Evolutionary conservation across 371 early-diverging fungal genomes (phyloP).

Genomic region (Cokeromyces recurvatus): DNA sequence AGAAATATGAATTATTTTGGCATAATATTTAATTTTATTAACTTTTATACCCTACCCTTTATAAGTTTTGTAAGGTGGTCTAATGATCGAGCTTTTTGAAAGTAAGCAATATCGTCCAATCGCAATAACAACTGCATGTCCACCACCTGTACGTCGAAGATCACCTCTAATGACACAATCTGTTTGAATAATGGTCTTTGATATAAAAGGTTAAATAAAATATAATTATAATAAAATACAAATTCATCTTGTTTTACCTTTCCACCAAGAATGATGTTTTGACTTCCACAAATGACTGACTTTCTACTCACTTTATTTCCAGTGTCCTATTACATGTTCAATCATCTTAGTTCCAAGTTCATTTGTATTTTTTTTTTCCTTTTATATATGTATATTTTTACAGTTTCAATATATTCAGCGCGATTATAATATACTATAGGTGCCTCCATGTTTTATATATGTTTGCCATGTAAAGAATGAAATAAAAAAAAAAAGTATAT

Average conservation of each 20-base stretch:
- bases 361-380: background rate
- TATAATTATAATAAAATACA: too few relatives aligned
- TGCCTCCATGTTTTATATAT: slow-evolving; percentile 59
- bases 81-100: slow-evolving; percentile 70
- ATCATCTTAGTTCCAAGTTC: too few relatives aligned
- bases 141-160: slow-evolving; percentile 81
- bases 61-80: slow-evolving; percentile 94
- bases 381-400: slow-evolving; percentile 18
- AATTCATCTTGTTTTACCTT: slow-evolving; percentile 59
- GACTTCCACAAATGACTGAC: slow-evolving; percentile 87
- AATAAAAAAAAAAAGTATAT: slow-evolving; percentile 1
- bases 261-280: slow-evolving; percentile 94
- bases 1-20: too few relatives aligned
- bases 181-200: slow-evolving; percentile 86
- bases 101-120: slow-evolving; percentile 89
- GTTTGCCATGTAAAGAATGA: background rate
- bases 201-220: background rate
- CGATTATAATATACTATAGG: slow-evolving; percentile 61
- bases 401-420: slow-evolving; percentile 84
- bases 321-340: slow-evolving; percentile 65
- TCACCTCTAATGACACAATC: slow-evolving; percentile 92
- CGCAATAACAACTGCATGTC: slow-evolving; percentile 82
- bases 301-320: slow-evolving; percentile 93
- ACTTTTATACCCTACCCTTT: slow-evolving; percentile 67
- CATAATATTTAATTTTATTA: too few relatives aligned